Percentiles rank a stretch among this genome's conserved stretches.
These are phyloP conservation scores for Trifolium repens DNA, from an alignment of 306 rosid species.

Conservation along the genomic window DNA sequence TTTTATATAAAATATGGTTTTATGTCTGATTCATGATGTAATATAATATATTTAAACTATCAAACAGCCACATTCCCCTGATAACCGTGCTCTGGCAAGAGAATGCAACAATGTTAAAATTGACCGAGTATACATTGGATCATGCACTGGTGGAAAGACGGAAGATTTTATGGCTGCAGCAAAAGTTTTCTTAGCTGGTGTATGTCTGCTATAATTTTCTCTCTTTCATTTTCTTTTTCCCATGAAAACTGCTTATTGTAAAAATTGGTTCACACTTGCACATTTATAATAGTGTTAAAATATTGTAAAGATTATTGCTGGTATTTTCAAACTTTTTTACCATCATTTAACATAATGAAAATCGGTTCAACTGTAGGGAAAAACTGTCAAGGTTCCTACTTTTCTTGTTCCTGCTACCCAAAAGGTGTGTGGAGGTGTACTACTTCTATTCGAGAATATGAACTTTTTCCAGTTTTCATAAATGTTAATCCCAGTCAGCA, in stretches of 20 bases:
- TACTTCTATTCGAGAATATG: not conserved
- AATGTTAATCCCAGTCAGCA: not conserved
- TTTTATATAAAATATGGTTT: not conserved
- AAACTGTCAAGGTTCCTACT: constrained; percentile 80
- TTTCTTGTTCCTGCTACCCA: constrained; percentile 92
- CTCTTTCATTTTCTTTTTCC: not conserved
- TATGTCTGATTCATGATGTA: constrained; percentile 21
- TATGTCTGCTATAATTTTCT: constrained; percentile 43
- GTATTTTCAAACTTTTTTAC: not conserved
- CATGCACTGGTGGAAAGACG: constrained; percentile 91
- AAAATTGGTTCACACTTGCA: not conserved
- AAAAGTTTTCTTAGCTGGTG: constrained; percentile 73
- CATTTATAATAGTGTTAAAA: not conserved
- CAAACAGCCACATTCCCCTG: constrained; percentile 89
- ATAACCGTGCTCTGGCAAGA: constrained; percentile 90
- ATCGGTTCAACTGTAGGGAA: constrained; percentile 53
- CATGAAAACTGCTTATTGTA: not conserved
- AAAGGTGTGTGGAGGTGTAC: constrained; percentile 56
- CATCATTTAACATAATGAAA: constrained; percentile 13
- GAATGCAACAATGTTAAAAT: constrained; percentile 86
- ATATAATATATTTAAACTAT: not conserved
- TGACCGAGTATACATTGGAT: constrained; percentile 85
- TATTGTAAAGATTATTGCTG: not conserved
- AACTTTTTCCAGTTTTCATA: not conserved
- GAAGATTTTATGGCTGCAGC: constrained; percentile 93